These are phyloP conservation scores for Grifola frondosa DNA, from an alignment of 1,284 basidiomycete species.

Conservation along the genomic window DNA sequence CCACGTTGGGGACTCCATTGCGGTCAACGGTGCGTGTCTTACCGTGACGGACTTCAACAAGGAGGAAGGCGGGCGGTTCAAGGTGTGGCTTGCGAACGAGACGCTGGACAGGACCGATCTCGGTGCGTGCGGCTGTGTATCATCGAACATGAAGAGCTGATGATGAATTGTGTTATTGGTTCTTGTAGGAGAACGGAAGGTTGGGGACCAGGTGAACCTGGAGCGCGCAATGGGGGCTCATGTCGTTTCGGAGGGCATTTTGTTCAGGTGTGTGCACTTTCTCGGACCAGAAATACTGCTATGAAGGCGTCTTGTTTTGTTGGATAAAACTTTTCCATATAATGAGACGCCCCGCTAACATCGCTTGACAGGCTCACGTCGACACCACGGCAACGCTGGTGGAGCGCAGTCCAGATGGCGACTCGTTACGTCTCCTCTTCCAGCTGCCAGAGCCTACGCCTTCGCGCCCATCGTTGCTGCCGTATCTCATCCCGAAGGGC, in stretches of 20 bases:
- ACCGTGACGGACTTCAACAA: constrained; percentile 86
- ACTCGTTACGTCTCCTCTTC: constrained; percentile 84
- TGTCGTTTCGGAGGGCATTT: constrained; percentile 95
- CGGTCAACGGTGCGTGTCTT: constrained; percentile 79
- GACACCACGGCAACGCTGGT: constrained; percentile 84
- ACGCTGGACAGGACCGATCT: constrained; percentile 91
- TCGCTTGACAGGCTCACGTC: constrained; percentile 77
- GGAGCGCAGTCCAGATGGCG: constrained; percentile 73
- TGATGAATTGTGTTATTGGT: background rate
- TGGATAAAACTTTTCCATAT: too few relatives aligned
- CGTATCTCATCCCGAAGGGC: constrained; percentile 93
- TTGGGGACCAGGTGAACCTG: constrained; percentile 86
- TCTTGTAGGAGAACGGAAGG: constrained; percentile 66
- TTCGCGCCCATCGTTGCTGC: constrained; percentile 66
- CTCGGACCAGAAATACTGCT: too few relatives aligned
- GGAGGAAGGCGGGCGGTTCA: constrained; percentile 76
- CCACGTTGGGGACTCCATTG: constrained; percentile 92
- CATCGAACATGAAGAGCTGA: constrained; percentile 1
- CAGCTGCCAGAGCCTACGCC: constrained; percentile 64
- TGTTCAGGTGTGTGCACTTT: constrained; percentile 75
- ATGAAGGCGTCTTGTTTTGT: too few relatives aligned
- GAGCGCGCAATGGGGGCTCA: constrained; percentile 95
- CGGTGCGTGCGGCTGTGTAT: constrained; percentile 48
- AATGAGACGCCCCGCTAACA: constrained; percentile 2
- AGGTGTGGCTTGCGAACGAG: constrained; percentile 94